Evolutionary conservation across 768 basidiomycete genomes (phyloP).

Genomic region (Tylopilus vinaceipallidus): DNA sequence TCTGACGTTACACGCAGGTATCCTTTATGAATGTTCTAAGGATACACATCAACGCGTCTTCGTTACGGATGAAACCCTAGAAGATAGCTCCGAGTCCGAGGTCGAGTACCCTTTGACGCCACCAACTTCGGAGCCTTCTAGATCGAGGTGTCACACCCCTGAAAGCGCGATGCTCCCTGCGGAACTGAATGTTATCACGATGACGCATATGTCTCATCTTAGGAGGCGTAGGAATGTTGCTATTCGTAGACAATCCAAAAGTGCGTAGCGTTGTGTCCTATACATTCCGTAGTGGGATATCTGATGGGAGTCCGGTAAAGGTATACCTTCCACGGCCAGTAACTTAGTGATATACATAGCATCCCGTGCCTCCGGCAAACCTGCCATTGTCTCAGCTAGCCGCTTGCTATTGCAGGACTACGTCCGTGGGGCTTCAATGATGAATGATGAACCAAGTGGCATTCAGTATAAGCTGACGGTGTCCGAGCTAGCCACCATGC

Average conservation of each 20-base stretch:
- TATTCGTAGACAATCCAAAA: constrained; percentile 21
- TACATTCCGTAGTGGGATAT: background rate
- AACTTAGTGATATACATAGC: constrained; percentile 52
- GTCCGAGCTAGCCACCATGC: constrained; percentile 42
- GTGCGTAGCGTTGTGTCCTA: constrained; percentile 20
- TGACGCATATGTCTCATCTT: constrained; percentile 13
- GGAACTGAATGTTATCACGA: constrained; percentile 20
- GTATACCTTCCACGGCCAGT: constrained; percentile 5
- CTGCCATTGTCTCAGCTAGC: constrained; percentile 58
- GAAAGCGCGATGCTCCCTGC: constrained; percentile 19
- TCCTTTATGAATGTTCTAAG: constrained; percentile 39
- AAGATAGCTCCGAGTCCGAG: constrained; percentile 50
- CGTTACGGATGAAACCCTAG: constrained; percentile 17
- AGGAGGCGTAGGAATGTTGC: constrained; percentile 27
- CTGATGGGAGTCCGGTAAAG: constrained; percentile 15
- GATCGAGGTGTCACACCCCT: constrained; percentile 62
- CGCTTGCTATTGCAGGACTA: constrained; percentile 39
- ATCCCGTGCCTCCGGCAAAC: constrained; percentile 61
- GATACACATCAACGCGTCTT: constrained; percentile 41
- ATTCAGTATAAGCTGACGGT: constrained; percentile 39
- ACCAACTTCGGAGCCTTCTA: constrained; percentile 71
- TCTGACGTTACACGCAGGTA: constrained; percentile 32
- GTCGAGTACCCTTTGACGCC: constrained; percentile 73
- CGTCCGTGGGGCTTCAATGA: background rate
- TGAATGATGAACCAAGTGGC: background rate